Evolutionary conservation across 2,329 filamentous ascomycete species (phyloP), one percentile per base, ranked within the genome.

Genomic region (Bretziella fagacearum): DNA sequence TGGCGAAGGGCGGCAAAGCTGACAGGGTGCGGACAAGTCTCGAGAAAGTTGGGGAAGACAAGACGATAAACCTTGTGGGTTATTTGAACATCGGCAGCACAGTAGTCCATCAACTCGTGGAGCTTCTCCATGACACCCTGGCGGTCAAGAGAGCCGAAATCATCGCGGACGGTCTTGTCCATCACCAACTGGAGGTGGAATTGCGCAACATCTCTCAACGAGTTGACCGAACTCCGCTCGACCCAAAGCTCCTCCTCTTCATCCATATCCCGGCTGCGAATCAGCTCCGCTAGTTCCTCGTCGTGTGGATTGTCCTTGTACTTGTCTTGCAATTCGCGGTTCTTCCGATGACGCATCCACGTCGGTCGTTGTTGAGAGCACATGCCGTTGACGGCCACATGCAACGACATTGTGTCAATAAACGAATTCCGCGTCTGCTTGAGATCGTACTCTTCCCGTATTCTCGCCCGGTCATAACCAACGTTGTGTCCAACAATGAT

Each of bases 301-400:
- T 79, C 80, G 13, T 81, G 73, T 2, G 78, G 80, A 47, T 84
- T 73, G 42, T 70, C 78, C 4, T 82, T 74, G 41, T 89, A 77
- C 56, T 80, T 82, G 52, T 95, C 87, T 43, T 84, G 71, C 39
- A 89, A 57, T 57, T 96, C 89, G 49, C 81, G 73, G 53, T 81
- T 85, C 65, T 98, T 98, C 59, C 85, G 83, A 61, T 94, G 84
- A 60, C 84, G 93, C 79, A 95, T 86, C 91, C 91, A 98, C 0
- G 84, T 94, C 6, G 93, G 91, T 43, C 91, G 75, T 61, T 98
- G 91, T 54, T 83, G 80, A 18, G 91, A 96, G 62, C 91, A 98
- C 91, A 98, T 98, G 52, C 91, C 91, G 59, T 98, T 98, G 20
- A 94, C 89, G 2, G 93, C 93, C 6, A 94, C 89, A 59, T 98